Evolutionary conservation across 352 stramenopile species (phyloP).

Genomic region (Globisporangium parvum): DNA sequence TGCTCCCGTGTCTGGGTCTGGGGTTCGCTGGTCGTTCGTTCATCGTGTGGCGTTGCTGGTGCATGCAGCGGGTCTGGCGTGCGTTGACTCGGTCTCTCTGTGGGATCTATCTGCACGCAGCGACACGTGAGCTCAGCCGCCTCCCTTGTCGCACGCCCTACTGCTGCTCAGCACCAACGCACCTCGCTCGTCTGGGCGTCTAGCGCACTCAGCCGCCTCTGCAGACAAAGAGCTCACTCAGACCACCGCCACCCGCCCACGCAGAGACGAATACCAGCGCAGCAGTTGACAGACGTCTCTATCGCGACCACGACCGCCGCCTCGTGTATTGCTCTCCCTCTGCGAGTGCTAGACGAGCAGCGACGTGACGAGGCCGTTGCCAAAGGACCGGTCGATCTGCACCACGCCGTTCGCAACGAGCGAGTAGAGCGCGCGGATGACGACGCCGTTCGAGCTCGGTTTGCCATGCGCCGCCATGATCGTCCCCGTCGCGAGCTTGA

Average conservation of each 20-base stretch:
- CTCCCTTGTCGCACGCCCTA: no score
- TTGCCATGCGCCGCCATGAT: constrained; percentile 40
- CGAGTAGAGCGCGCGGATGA: constrained; percentile 61
- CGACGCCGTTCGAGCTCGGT: constrained; percentile 28
- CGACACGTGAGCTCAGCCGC: no score
- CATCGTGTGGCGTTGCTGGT: no score
- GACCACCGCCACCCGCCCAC: not conserved
- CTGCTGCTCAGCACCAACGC: no score
- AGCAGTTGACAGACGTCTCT: not conserved
- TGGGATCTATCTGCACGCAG: no score
- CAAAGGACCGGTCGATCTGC: constrained; percentile 62
- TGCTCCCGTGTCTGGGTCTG: no score
- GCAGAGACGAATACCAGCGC: not conserved
- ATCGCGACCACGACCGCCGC: not conserved
- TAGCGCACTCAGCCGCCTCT: no score
- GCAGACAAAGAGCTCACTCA: no score
- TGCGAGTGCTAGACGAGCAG: constrained; percentile 39
- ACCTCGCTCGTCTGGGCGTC: no score
- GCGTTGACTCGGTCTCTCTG: no score
- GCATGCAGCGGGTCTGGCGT: no score
- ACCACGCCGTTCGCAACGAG: constrained; percentile 63
- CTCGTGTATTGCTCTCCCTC: not conserved
- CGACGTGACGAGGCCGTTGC: constrained; percentile 57
- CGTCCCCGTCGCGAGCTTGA: constrained; percentile 43
- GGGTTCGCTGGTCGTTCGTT: no score